Conservation (phyloP, 129 eudicot genomes). For the Escallonia herrerae region DNA sequence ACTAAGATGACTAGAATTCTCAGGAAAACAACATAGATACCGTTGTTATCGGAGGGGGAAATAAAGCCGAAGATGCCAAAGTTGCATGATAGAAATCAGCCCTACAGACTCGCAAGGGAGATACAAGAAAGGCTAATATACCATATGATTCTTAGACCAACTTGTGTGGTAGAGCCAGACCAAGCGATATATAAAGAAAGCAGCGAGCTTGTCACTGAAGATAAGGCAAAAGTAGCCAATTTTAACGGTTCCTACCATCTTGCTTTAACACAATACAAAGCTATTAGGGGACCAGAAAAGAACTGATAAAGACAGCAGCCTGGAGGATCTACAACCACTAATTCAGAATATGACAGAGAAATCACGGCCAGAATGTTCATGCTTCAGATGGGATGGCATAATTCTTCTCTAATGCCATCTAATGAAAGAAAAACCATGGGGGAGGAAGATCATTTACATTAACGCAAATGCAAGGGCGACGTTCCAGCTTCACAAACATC, state of each 20-base stretch:
- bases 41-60: slow-evolving; percentile 14
- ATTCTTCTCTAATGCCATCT: too few species aligned
- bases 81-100: slow-evolving; percentile 14
- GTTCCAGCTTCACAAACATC: too few species aligned
- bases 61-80: slow-evolving; percentile 24
- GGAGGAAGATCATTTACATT: too few species aligned
- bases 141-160: slow-evolving; percentile 8
- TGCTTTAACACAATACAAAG: too few species aligned
- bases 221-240: slow-evolving; percentile 9
- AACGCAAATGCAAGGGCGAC: too few species aligned
- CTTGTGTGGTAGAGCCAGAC: slow-evolving; percentile 18
- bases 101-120: slow-evolving; percentile 2
- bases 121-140: slow-evolving; percentile 3
- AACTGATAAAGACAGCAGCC: slow-evolving; percentile 1
- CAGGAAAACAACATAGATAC: slow-evolving; percentile 5
- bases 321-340: background rate
- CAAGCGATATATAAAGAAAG: slow-evolving; percentile 22
- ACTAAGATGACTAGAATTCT: background rate
- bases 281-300: too few species aligned
- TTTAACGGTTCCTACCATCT: slow-evolving; percentile 20
- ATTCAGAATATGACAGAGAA: background rate
- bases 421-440: too few species aligned
- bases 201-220: slow-evolving; percentile 2
- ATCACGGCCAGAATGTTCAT: background rate
- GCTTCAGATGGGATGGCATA: background rate